Evolutionary conservation across 2,329 filamentous ascomycete species (phyloP).

Genomic region (Colletotrichum liaoningense): DNA sequence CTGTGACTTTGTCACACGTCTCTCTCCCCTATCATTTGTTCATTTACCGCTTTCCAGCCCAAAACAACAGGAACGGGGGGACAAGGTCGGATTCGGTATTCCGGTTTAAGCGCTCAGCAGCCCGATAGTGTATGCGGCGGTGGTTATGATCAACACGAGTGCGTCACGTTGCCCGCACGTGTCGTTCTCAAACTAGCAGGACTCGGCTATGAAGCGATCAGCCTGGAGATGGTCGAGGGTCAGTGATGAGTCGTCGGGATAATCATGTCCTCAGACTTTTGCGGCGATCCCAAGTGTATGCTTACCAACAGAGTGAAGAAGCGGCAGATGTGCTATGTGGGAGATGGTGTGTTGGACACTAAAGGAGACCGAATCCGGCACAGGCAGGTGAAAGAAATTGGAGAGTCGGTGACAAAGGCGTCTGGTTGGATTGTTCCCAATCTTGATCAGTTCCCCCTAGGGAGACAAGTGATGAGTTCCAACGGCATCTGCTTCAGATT

Average conservation of each 20-base stretch:
- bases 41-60: not conserved
- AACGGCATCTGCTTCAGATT: too few relatives aligned
- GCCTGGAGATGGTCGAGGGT: not conserved
- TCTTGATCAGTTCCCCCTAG: too few relatives aligned
- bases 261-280: too few relatives aligned
- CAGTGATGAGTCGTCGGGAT: too few relatives aligned
- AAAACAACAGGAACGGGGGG: not conserved
- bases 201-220: not conserved
- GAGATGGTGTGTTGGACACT: too few relatives aligned
- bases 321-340: not conserved
- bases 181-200: not conserved
- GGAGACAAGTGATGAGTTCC: too few relatives aligned
- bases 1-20: not conserved
- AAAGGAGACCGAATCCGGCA: too few relatives aligned
- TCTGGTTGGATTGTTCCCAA: too few relatives aligned
- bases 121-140: not conserved
- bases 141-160: not conserved
- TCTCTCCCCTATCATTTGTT: not conserved
- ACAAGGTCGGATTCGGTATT: not conserved
- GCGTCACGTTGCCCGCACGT: not conserved
- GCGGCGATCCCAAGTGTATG: too few relatives aligned
- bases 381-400: too few relatives aligned
- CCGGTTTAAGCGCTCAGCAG: not conserved
- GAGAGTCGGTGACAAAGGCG: too few relatives aligned
- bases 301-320: not conserved